Base-by-base conservation (phyloP, 331 rosid species). In the Stylosanthes scabra region DNA sequence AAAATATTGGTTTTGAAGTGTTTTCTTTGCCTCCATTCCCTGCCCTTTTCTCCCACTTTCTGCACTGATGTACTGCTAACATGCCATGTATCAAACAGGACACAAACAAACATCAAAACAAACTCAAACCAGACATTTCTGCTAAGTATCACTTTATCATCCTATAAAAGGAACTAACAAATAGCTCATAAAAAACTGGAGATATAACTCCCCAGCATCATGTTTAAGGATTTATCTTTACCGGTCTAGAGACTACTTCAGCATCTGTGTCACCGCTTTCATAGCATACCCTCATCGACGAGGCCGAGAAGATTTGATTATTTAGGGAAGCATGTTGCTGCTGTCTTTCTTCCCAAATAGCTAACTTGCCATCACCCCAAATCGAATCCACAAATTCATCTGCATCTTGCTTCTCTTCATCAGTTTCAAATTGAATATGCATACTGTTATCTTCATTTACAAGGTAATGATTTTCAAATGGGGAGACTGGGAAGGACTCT, bases 201-300 rank as follows among this genome's bases (percentile, higher is more conserved):
- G 66, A 62, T 49, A 40, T 41, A 49, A 49, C 51, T 29, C 70
- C 51, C 31, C 45, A 66, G 59, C 25, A n/a, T n/a, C n/a, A n/a
- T n/a, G n/a, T n/a, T n/a, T n/a, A n/a, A n/a, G n/a, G n/a, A n/a
- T n/a, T n/a, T n/a, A 76, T 71, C 31, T 66, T 60, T 84, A 88
- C 91, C 91, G 1, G 63, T 71, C 44, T 25, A 37, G 31, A 34
- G 64, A 42, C 25, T 58, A 72, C 55, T 59, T 88, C 86, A 14
- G 66, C 63, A 60, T 74, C 86, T 3, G 75, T 63, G 61, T 70
- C 79, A 71, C 78, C 75, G 76, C 77, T 79, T 39, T 3, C 44
- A 66, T 42, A 14, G 63, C 76, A 66, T 2, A 57, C 37, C 68
- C 9, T 63, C 25, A 9, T 81, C 62, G 49, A 49, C 49, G 88